Conservation (phyloP, 176 grass and related monocot species). For the Phoenix dactylifera region DNA sequence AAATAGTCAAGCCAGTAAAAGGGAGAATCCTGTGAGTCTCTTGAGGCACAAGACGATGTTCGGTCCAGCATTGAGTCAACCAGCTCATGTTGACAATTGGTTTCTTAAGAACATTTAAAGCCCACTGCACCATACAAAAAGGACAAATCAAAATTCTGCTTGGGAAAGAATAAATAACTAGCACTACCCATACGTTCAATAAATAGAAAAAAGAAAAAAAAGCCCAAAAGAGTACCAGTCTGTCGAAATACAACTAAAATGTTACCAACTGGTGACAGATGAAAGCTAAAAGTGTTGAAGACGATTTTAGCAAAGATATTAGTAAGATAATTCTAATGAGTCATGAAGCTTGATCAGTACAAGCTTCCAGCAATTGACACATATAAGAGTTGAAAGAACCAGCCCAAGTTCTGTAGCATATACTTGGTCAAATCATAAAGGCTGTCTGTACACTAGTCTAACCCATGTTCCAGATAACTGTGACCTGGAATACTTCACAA, state of each 20-base stretch:
- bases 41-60: constrained; percentile 91
- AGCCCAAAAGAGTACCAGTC: neutral
- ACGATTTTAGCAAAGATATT: neutral
- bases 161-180: neutral
- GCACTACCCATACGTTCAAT: neutral
- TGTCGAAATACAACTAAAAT: neutral
- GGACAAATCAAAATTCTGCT: neutral
- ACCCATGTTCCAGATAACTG: too few relatives aligned
- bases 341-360: constrained; percentile 16
- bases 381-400: too few relatives aligned
- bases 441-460: too few relatives aligned
- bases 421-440: too few relatives aligned
- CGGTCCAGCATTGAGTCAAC: constrained; percentile 81
- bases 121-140: constrained; percentile 56
- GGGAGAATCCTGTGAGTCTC: constrained; percentile 81
- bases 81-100: constrained; percentile 62
- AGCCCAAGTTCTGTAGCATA: too few relatives aligned
- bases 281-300: too few relatives aligned
- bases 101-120: constrained; percentile 73
- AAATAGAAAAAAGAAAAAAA: neutral
- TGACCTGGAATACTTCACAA: too few relatives aligned
- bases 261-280: too few relatives aligned
- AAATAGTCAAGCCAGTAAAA: constrained; percentile 89
- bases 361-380: neutral
- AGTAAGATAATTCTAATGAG: constrained; percentile 22